phyloP scores from a whole-genome alignment of 495 filamentous ascomycete species.

The Talaromyces adpressus region DNA sequence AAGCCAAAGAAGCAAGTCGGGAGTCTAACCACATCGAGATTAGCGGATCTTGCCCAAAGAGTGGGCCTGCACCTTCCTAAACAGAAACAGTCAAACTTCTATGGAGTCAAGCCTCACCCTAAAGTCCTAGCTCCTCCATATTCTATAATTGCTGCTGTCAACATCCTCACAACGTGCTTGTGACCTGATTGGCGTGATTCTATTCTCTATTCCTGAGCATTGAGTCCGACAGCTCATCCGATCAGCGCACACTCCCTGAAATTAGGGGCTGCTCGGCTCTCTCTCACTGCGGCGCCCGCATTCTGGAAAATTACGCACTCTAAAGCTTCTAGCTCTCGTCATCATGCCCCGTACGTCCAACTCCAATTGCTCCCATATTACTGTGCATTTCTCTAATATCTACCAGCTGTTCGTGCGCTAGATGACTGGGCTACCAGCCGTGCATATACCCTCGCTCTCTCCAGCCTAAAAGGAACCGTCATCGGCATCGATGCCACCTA shows the following conservation, averaged over 20 bases:
- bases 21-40: not conserved
- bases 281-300: conserved; percentile 4
- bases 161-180: not conserved
- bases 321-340: conserved; percentile 17
- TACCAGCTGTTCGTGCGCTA: conserved; percentile 41
- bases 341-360: conserved; percentile 37
- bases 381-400: not conserved
- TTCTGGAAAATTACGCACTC: not conserved
- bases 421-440: conserved; percentile 51
- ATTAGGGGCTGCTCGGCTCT: not conserved
- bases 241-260: not conserved
- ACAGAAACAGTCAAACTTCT: not conserved
- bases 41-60: not conserved
- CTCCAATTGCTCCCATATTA: not conserved
- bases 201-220: not conserved
- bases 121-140: not conserved
- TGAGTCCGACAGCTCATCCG: not conserved
- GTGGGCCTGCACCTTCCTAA: not conserved
- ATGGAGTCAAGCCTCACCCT: not conserved
- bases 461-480: conserved; percentile 59
- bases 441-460: conserved; percentile 48
- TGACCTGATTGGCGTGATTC: not conserved
- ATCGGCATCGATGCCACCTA: conserved; percentile 86
- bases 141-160: not conserved
- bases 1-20: not conserved